Percentiles rank a stretch among this genome's conserved stretches.
Evolutionary conservation across 805 yeast species (phyloP).

Genomic region (Ogataea trehaloabstinens): DNA sequence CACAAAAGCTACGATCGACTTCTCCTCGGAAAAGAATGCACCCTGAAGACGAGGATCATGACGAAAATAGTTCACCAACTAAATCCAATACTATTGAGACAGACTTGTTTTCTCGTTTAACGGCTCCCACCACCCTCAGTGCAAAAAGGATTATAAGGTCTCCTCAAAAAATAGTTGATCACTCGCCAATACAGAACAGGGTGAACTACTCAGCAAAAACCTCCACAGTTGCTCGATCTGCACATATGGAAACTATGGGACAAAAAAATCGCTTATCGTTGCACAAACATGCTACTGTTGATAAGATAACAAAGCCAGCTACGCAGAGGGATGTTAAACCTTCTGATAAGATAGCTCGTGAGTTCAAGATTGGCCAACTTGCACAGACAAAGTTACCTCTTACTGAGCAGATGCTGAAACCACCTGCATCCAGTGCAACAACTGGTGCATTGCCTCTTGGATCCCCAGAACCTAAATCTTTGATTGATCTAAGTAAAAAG

Average conservation of each 20-base stretch:
- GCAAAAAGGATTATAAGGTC: slow-evolving; percentile 14
- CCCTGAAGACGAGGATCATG: background rate
- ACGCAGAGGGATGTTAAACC: slow-evolving; percentile 7
- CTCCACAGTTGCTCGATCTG: slow-evolving; percentile 9
- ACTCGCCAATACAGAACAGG: slow-evolving; percentile 7
- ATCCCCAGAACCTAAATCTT: slow-evolving; percentile 16
- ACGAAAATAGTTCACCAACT: slow-evolving; percentile 8
- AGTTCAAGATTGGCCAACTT: slow-evolving; percentile 9
- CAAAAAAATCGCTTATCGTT: slow-evolving; percentile 5
- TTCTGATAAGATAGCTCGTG: slow-evolving; percentile 2
- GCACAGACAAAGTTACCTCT: slow-evolving; percentile 21
- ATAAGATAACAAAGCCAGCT: slow-evolving; percentile 14
- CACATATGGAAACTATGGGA: slow-evolving; percentile 9
- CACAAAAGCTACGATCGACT: slow-evolving; percentile 11
- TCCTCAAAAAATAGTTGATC: slow-evolving; percentile 5
- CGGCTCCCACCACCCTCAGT: slow-evolving; percentile 28
- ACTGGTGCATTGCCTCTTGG: slow-evolving; percentile 7
- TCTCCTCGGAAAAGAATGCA: slow-evolving; percentile 7
- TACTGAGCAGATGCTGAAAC: slow-evolving; percentile 26
- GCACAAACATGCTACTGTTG: slow-evolving; percentile 4
- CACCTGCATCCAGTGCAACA: slow-evolving; percentile 7
- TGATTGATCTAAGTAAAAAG: slow-evolving; percentile 19
- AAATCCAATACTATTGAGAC: slow-evolving; percentile 3
- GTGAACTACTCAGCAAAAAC: slow-evolving; percentile 7
- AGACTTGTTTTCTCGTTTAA: slow-evolving; percentile 20